Evolutionary conservation across 352 stramenopile genomes (phyloP), one percentile per base, ranked within the genome.

Genomic region (Pythium volutum): DNA sequence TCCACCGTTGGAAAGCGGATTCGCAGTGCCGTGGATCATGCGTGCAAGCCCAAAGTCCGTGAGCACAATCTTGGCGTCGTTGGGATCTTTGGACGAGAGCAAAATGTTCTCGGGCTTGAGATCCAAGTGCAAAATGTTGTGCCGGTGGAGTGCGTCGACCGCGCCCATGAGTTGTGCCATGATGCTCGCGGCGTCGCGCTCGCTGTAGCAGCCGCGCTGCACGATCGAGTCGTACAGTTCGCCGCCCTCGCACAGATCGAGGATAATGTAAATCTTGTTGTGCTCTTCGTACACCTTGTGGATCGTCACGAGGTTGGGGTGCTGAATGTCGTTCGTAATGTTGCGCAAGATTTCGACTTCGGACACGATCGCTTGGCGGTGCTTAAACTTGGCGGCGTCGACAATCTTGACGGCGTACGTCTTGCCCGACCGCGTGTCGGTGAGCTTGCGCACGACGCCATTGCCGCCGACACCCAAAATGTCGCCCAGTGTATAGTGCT

Each of bases 71-170:
- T 87, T 88, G 56, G 77, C 67, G 43, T 83, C 60, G 20, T 72
- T 57, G 10, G 57, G 39, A 18, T 79, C 71, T 52, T 75, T 71
- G 4, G 70, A 79, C 10, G 77, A 73, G 25, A 92, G 73, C 51
- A 92, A 33, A n/a, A 92, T 89, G 58, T 92, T 92, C 62, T 92
- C 82, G 1, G 82, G 82, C 54, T 92, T 92, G 63, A 92, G 77
- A 62, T 92, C 82, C 26, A 92, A 56, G 39, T 92, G 82, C 26
- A 92, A 59, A 27, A 92, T 92, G 66, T 90, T 90, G 73, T 89
- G 79, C 18, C 70, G 60, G 55, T 92, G 82, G 43, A 92, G 65
- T 14, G 79, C 76, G 42, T 88, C 70, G 33, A 92, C 59, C 3
- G 82, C 82, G 9, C 73, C 81, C 58, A 87, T 65, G 14, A 92